A percentile compares a stretch with the other conserved stretches of the same genome.
Conservation (phyloP, 257 asterid species). For the Asclepias syriaca region DNA sequence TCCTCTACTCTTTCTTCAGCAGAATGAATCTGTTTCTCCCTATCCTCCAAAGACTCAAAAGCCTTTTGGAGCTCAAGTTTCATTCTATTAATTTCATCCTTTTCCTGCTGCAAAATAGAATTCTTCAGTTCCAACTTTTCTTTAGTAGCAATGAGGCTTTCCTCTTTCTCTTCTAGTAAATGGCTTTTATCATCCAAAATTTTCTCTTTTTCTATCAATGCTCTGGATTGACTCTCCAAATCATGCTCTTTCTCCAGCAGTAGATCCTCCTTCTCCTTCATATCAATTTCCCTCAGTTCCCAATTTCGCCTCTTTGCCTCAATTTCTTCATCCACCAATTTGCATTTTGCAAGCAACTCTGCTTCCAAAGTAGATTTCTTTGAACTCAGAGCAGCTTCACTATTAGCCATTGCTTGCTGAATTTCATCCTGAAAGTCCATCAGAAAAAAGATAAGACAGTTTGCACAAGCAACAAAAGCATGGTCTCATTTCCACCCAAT, state of each 20-base stretch:
- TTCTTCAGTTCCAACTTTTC: conserved; percentile 48
- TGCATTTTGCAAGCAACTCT: conserved; percentile 54
- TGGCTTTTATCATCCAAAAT: conserved; percentile 53
- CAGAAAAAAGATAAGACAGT: conserved; percentile 12
- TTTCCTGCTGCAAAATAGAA: conserved; percentile 45
- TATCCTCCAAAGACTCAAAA: conserved; percentile 57
- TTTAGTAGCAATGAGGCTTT: conserved; percentile 42
- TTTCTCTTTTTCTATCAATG: conserved; percentile 49
- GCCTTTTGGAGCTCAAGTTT: conserved; percentile 59
- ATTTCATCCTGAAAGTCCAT: conserved; percentile 49
- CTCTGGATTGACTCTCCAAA: conserved; percentile 43
- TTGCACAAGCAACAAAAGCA: not conserved
- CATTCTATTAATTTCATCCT: conserved; percentile 39
- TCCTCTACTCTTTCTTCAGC: conserved; percentile 68
- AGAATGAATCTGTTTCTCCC: conserved; percentile 38
- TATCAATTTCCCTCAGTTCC: conserved; percentile 88
- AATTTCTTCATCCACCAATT: conserved; percentile 66
- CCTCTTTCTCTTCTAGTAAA: conserved; percentile 50
- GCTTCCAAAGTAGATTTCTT: conserved; percentile 61
- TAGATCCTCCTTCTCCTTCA: conserved; percentile 66
- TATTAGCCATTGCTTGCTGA: conserved; percentile 45
- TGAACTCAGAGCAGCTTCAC: conserved; percentile 48
- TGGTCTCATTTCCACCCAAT: not conserved
- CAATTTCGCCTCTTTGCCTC: conserved; percentile 63
- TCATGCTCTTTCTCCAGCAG: conserved; percentile 70